Percentiles rank a stretch among this genome's conserved stretches.
Evolutionary conservation across 148 eudicot species (phyloP).

Genomic region (Rhododendron simsii): DNA sequence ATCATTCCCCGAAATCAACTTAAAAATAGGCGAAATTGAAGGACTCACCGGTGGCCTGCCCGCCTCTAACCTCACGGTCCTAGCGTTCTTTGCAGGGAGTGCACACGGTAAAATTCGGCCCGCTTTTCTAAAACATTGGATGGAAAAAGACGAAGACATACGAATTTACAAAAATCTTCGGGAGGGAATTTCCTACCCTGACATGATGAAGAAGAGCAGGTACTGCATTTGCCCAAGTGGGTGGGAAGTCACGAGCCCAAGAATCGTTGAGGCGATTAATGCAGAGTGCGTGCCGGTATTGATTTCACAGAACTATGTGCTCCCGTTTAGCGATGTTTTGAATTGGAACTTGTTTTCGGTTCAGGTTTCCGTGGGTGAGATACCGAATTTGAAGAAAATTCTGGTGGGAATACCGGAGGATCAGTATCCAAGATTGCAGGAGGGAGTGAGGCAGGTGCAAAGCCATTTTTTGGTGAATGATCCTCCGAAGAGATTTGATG

Average conservation of each 20-base stretch:
- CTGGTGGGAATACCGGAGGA: constrained; percentile 43
- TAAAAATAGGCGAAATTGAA: constrained; percentile 31
- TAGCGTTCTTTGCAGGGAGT: constrained; percentile 72
- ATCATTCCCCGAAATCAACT: constrained; percentile 75
- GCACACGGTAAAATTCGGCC: constrained; percentile 59
- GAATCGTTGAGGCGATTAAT: constrained; percentile 79
- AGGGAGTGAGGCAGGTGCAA: constrained; percentile 55
- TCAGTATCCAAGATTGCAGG: constrained; percentile 39
- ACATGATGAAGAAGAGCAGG: constrained; percentile 63
- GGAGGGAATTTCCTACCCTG: constrained; percentile 29
- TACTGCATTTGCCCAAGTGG: constrained; percentile 89
- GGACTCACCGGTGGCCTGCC: constrained; percentile 25
- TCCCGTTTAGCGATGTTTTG: constrained; percentile 82
- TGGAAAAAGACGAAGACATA: constrained; percentile 45
- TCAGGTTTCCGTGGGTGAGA: constrained; percentile 43
- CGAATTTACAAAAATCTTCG: constrained; percentile 49
- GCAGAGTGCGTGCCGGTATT: constrained; percentile 77
- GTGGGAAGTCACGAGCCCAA: constrained; percentile 81
- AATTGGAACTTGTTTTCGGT: constrained; percentile 70
- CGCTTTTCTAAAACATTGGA: constrained; percentile 54
- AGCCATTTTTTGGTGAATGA: constrained; percentile 67
- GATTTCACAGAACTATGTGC: constrained; percentile 58
- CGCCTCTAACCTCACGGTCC: constrained; percentile 39
- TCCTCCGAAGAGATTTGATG: constrained; percentile 77
- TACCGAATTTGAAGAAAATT: constrained; percentile 59